Base-by-base conservation (phyloP, 371 early-diverging fungal species). In the Umbelopsis sp. region DNA sequence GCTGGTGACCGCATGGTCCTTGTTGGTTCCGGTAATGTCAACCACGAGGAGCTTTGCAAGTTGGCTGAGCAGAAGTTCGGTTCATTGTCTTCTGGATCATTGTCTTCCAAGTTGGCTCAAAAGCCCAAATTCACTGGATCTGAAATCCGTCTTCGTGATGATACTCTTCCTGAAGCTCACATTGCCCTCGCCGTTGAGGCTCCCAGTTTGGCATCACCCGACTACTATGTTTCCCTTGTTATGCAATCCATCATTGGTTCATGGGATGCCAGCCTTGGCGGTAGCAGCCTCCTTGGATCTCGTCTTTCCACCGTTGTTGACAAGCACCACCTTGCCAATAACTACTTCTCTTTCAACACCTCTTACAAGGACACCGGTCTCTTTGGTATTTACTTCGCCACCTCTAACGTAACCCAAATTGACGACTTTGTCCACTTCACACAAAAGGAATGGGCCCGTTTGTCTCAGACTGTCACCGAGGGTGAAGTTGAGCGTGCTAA, bases 401-500 rank as follows among this genome's bases (percentile, higher is more conserved):
- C 91, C 65, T 91, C 94, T 79, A 90, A 93, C 88, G 75, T 81
- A 67, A 79, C 78, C 71, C 79, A 86, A 70, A 83, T 96, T 67
- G 94, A 94, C 81, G 95, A 96, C 72, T 86, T 94, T 65, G 82
- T 91, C 64, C 92, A 96, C 87, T 87, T 90, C 79, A 87, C 93
- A 52, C 91, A 92, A 73, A 89, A 92, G 78, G 95, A 96, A 81
- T 96, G 96, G 96, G 86, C 86, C 74, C 90, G 96, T 67, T 87
- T 96, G 69, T 89, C 91, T 73, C 88, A 90, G 68, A 85, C 88
- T 35, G 89, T 94, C 69, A 91, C 93, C 50, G 91, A 92, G 63
- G 91, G 87, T 71, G 97, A 96, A 84, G 94, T 97, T 29, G 93
- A 92, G 82, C 93, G 94, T 70, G 97, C 97, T 76, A 96, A 96